Conservation (phyloP, 495 filamentous ascomycete species). For the Pseudomonodictys pantanalensis region DNA sequence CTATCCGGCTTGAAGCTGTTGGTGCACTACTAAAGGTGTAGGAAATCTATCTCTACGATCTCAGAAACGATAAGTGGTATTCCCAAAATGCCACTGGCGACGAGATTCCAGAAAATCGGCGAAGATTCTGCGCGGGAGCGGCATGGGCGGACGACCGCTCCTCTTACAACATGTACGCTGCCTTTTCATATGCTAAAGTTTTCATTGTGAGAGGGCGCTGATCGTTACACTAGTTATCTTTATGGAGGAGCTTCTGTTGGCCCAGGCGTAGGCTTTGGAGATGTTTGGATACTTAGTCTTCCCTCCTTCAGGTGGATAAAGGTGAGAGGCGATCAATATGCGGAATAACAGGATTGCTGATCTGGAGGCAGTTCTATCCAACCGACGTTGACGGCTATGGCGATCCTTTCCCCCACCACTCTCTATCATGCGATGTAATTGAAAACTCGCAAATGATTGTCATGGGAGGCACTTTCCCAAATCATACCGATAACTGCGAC, state of each 20-base stretch:
- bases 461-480: constrained; percentile 44
- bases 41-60: constrained; percentile 51
- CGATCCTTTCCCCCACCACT: constrained; percentile 44
- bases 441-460: constrained; percentile 45
- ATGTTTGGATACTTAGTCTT: constrained; percentile 55
- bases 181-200: neutral
- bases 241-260: constrained; percentile 49
- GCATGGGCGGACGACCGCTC: constrained; percentile 51
- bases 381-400: constrained; percentile 19
- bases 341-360: constrained; percentile 11
- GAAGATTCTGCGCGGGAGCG: constrained; percentile 54
- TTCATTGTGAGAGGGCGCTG: no score
- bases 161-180: constrained; percentile 52
- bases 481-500: constrained; percentile 33
- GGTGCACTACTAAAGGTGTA: constrained; percentile 30
- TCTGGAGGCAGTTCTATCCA: neutral
- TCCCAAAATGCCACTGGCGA: constrained; percentile 48
- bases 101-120: constrained; percentile 43
- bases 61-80: constrained; percentile 52
- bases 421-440: constrained; percentile 52
- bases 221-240: constrained; percentile 46
- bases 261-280: constrained; percentile 48
- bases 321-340: no score
- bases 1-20: neutral
- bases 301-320: constrained; percentile 55